These are phyloP conservation scores for Trichoderma sp. DNA, from an alignment of 2,329 filamentous ascomycete species.

Conservation along the genomic window DNA sequence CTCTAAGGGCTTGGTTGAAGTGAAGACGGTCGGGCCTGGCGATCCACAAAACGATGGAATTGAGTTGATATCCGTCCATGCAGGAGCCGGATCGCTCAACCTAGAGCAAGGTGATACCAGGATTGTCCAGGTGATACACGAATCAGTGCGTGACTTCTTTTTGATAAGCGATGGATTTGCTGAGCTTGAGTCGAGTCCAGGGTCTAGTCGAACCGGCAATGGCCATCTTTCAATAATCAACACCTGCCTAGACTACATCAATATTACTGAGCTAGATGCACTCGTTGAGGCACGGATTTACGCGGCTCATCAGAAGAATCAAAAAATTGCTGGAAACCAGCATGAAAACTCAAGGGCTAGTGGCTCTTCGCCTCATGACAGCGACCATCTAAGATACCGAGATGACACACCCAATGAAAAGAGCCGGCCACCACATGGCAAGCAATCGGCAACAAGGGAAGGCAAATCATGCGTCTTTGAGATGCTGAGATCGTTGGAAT, in stretches of 20 bases:
- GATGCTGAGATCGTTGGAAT: not conserved
- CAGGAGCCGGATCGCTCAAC: not conserved
- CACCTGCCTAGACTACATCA: not conserved
- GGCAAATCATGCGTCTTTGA: not conserved
- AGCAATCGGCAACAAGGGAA: not conserved
- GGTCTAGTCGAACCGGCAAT: not conserved
- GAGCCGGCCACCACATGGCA: not conserved
- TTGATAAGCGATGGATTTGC: conserved; percentile 32
- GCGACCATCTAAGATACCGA: not conserved
- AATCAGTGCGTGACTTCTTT: conserved; percentile 48
- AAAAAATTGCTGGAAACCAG: not conserved
- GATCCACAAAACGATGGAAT: not conserved
- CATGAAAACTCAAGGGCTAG: no score
- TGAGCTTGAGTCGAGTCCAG: not conserved
- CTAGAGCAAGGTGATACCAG: not conserved
- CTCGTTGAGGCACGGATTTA: not conserved
- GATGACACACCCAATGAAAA: not conserved
- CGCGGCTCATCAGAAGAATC: not conserved
- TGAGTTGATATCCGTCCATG: not conserved
- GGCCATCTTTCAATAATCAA: not conserved
- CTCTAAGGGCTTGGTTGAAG: not conserved
- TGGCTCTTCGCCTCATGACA: no score
- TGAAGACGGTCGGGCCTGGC: not conserved
- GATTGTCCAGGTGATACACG: conserved; percentile 42
- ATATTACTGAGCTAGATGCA: not conserved